A percentile compares a stretch with the other conserved stretches of the same genome.
Evolutionary conservation across 352 stramenopile species (phyloP).

Genomic region (Phytophthora hybrid): DNA sequence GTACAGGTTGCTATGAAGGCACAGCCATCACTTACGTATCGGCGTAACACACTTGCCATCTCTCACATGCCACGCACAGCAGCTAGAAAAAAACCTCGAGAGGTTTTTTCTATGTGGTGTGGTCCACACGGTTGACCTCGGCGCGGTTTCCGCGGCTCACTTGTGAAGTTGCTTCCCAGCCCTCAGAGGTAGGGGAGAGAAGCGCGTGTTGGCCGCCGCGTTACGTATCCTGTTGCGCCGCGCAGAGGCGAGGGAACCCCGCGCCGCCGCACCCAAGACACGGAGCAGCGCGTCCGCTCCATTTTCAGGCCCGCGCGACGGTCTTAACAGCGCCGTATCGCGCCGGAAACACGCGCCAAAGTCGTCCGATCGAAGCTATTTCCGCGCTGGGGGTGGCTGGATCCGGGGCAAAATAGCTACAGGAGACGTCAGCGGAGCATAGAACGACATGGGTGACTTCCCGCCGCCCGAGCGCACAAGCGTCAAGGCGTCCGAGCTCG

Average conservation of each 20-base stretch:
- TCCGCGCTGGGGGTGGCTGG: constrained; percentile 11
- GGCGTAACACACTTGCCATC: no score
- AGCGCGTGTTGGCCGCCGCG: constrained; percentile 20
- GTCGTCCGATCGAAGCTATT: constrained; percentile 35
- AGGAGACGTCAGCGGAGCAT: not conserved
- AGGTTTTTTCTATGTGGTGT: not conserved
- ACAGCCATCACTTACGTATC: not conserved
- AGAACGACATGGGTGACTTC: constrained; percentile 71
- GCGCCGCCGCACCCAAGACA: not conserved
- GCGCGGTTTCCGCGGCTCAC: constrained; percentile 18
- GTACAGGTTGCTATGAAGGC: not conserved
- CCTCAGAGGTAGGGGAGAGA: constrained; percentile 35
- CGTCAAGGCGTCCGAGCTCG: constrained; percentile 80
- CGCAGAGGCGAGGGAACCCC: constrained; percentile 14
- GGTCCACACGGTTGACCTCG: not conserved
- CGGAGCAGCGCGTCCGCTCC: constrained; percentile 6
- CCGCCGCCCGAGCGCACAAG: constrained; percentile 62
- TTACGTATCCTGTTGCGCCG: constrained; percentile 18
- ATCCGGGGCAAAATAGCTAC: constrained; percentile 32
- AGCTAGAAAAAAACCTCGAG: constrained; percentile 18
- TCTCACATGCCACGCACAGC: no score
- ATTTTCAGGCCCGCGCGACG: not conserved
- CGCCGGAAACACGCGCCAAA: constrained; percentile 16
- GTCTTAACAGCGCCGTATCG: constrained; percentile 10
- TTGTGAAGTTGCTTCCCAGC: constrained; percentile 40